Evolutionary conservation across 495 filamentous ascomycete genomes (phyloP), one percentile per base, ranked within the genome.

Genomic region (Podospora conica): DNA sequence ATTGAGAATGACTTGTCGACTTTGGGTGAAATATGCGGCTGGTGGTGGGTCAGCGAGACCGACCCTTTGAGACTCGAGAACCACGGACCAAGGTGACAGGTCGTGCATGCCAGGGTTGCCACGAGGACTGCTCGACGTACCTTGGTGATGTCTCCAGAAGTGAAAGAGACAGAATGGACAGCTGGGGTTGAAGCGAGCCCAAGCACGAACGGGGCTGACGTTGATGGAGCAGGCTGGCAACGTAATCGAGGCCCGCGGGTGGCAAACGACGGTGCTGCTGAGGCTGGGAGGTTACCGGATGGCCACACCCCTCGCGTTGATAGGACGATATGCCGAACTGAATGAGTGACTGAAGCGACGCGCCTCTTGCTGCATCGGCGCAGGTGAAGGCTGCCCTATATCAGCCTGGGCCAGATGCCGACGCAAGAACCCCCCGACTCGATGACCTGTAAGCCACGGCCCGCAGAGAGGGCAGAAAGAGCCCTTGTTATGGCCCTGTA

Each of bases 1-100:
- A 97, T 98, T 65, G 24, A 57, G 20, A 15, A n/a, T 48, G 40
- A 48, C 18, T n/a, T 48, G 40, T 48, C 40, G 40, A n/a, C 33
- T 48, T 18, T 48, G 40, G 7, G 33, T 15, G 33, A 48, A 48
- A 7, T 40, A 8, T 48, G 18, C n/a, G 40, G 40, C 40, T 48
- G 40, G 40, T 2, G 40, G 40, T 6, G 18, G 40, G 40, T 48
- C 7, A 48, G 40, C 40, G 40, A n/a, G 40, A 48, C 40, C 40
- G 33, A 48, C 33, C 15, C n/a, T n/a, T 48, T 1, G 15, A 48
- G 33, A n/a, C 5, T 31, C 1, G 33, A 18, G 33, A 18, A 15
- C 1, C 33, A 18, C 40, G 40, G 2, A 48, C 15, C 15, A 48
- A 27, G 18, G 15, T 48, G 18, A 48, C 40, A 48, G 9, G 40